Evolutionary conservation across 768 basidiomycete genomes (phyloP).

Genomic region (Boletus eberwhitei): DNA sequence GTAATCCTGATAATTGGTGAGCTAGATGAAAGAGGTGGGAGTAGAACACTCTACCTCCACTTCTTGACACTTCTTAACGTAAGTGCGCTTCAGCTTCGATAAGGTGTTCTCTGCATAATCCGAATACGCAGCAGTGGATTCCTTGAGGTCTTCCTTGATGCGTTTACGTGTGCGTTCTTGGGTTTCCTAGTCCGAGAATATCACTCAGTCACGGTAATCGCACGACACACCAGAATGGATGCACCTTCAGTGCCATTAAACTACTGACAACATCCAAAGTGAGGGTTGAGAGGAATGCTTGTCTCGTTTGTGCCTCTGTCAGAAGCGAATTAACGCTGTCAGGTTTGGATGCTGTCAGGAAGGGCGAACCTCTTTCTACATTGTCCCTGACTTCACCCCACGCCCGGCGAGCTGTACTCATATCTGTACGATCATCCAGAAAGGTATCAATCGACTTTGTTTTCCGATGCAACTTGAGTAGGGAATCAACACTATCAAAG

Average conservation of each 20-base stretch:
- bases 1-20: conserved; percentile 52
- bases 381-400: conserved; percentile 88
- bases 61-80: conserved; percentile 82
- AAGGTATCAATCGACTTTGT: conserved; percentile 65
- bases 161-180: conserved; percentile 91
- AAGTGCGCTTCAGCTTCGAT: conserved; percentile 75
- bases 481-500: conserved; percentile 60
- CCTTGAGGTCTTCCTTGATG: conserved; percentile 88
- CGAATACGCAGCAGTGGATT: conserved; percentile 68
- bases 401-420: conserved; percentile 61
- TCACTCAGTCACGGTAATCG: background rate
- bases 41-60: conserved; percentile 59
- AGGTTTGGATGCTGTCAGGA: background rate
- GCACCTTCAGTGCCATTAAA: conserved; percentile 63
- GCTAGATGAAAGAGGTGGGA: conserved; percentile 3
- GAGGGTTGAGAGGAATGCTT: conserved; percentile 73
- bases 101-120: conserved; percentile 80
- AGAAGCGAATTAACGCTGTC: conserved; percentile 4
- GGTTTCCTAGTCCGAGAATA: conserved; percentile 54
- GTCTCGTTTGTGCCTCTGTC: conserved; percentile 76
- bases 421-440: conserved; percentile 69
- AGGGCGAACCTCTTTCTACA: conserved; percentile 65
- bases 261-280: conserved; percentile 70
- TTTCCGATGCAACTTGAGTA: conserved; percentile 70
- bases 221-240: background rate